Percentiles rank a stretch among this genome's conserved stretches.
These are phyloP conservation scores for Geoglossum glabrum DNA, from an alignment of 495 filamentous ascomycete genomes.

Conservation along the genomic window DNA sequence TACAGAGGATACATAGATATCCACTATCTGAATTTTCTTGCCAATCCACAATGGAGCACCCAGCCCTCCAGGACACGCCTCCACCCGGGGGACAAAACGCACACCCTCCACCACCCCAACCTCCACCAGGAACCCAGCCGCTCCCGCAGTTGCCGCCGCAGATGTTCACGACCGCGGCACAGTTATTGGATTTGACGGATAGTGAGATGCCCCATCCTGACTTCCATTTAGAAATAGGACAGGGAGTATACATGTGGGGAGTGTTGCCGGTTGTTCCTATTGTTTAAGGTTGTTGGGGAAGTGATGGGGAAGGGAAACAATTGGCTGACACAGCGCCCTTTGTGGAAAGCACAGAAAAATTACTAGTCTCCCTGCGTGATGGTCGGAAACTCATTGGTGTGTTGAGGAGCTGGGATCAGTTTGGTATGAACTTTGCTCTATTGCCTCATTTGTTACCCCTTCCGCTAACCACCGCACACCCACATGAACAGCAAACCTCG, in stretches of 20 bases:
- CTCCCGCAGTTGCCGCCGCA: conserved; percentile 46
- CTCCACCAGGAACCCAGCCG: conserved; percentile 19
- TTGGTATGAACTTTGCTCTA: conserved; percentile 35
- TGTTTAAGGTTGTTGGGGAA: not conserved
- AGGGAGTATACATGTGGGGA: too few species aligned
- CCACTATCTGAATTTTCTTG: too few species aligned
- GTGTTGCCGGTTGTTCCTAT: not conserved
- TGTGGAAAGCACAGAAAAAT: conserved; percentile 47
- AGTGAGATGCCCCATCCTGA: conserved; percentile 37
- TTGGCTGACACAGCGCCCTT: conserved; percentile 3
- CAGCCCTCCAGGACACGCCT: conserved; percentile 1
- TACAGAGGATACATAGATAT: too few species aligned
- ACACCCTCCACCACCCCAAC: not conserved
- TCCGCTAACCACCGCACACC: not conserved
- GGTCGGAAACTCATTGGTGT: conserved; percentile 86
- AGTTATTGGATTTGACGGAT: conserved; percentile 86
- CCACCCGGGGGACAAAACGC: not conserved
- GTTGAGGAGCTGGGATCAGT: conserved; percentile 92
- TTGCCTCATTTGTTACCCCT: not conserved
- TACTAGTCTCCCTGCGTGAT: conserved; percentile 74
- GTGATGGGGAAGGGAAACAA: not conserved
- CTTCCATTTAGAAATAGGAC: too few species aligned
- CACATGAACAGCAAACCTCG: conserved; percentile 56
- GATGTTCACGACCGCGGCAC: conserved; percentile 97
- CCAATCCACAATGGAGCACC: conserved; percentile 2